These are phyloP conservation scores for Yarrowia deformans DNA, from an alignment of 805 yeast species.

Conservation along the genomic window DNA sequence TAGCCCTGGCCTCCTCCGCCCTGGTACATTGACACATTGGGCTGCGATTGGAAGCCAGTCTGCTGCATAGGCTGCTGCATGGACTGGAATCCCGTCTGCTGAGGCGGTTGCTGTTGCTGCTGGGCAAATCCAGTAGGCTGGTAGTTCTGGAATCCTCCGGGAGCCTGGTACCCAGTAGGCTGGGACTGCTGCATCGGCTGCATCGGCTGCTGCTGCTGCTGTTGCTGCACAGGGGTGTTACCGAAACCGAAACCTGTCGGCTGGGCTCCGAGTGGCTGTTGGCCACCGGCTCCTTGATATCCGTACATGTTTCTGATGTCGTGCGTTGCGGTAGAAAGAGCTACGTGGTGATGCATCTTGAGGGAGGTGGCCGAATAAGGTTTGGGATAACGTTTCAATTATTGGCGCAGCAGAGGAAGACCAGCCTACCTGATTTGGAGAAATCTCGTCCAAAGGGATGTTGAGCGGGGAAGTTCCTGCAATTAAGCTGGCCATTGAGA, in stretches of 20 bases:
- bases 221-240: constrained; percentile 35
- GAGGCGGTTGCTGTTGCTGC: constrained; percentile 36
- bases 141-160: constrained; percentile 35
- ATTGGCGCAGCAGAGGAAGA: constrained; percentile 28
- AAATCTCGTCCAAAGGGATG: no score
- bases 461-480: no score
- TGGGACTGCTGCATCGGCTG: constrained; percentile 35
- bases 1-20: constrained; percentile 33
- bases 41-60: constrained; percentile 38
- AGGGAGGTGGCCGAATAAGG: constrained; percentile 2
- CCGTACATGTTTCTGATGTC: constrained; percentile 39
- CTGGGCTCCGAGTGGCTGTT: constrained; percentile 41
- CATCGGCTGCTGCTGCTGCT: constrained; percentile 37
- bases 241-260: constrained; percentile 41
- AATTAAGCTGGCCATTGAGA: no score
- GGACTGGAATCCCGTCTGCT: constrained; percentile 44
- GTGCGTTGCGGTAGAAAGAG: constrained; percentile 9
- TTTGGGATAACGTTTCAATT: constrained; percentile 7
- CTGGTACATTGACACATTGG: constrained; percentile 39
- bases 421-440: background rate
- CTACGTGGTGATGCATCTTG: constrained; percentile 8
- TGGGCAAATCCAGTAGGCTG: constrained; percentile 41
- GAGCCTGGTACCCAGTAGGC: constrained; percentile 30
- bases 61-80: constrained; percentile 43
- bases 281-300: constrained; percentile 40